A percentile compares a stretch with the other conserved stretches of the same genome.
phyloP scores from a whole-genome alignment of 768 basidiomycete genomes.

The Calocera viscosa region DNA sequence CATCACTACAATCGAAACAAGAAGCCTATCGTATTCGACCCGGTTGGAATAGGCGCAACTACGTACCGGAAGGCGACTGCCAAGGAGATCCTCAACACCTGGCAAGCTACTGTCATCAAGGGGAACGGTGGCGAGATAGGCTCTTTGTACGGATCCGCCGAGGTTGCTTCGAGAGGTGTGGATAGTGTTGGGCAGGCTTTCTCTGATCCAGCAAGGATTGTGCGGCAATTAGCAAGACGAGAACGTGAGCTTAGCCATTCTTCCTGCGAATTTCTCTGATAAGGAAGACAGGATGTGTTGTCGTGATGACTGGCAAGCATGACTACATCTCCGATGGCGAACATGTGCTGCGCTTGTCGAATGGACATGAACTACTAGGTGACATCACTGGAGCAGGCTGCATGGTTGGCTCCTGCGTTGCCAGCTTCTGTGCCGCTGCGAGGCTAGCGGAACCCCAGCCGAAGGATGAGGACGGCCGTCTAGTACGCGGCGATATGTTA shows the following conservation, averaged over 20 bases:
- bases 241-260: constrained; percentile 46
- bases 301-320: constrained; percentile 63
- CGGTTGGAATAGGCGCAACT: constrained; percentile 83
- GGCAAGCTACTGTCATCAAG: constrained; percentile 86
- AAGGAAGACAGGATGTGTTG: constrained; percentile 47
- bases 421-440: constrained; percentile 67
- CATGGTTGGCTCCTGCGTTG: constrained; percentile 62
- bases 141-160: constrained; percentile 56
- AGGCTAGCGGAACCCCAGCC: constrained; percentile 27
- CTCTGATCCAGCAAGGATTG: constrained; percentile 56
- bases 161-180: constrained; percentile 71
- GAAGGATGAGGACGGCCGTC: constrained; percentile 27
- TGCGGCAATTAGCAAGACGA: constrained; percentile 53
- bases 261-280: neutral
- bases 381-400: constrained; percentile 87
- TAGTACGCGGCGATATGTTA: constrained; percentile 70
- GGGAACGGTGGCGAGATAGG: constrained; percentile 88
- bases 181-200: constrained; percentile 74
- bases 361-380: constrained; percentile 62
- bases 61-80: constrained; percentile 51
- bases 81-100: constrained; percentile 53
- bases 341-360: constrained; percentile 52
- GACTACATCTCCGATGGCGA: constrained; percentile 81
- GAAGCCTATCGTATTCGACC: constrained; percentile 79
- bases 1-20: constrained; percentile 49